Evolutionary conservation across 2,329 filamentous ascomycete species (phyloP), one percentile per base, ranked within the genome.

Genomic region (Pyricularia sp.): DNA sequence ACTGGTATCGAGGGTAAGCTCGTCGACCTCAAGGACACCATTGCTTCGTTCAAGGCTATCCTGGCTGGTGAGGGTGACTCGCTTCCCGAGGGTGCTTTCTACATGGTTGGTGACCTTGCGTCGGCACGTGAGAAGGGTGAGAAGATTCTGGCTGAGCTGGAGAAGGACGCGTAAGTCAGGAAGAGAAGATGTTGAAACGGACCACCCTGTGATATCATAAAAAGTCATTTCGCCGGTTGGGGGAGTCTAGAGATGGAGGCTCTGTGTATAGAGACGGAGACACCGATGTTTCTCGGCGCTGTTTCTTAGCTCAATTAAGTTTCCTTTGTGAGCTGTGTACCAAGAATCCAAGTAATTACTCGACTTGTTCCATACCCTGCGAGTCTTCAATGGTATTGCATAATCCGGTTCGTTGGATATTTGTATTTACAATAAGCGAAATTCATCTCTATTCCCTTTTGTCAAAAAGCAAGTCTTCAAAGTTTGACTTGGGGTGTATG

Each of bases 21-120:
- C 72, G 94, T 99, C 75, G 92, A 97, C 81, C 85, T 99, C 72
- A 97, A 99, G 91, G 92, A 96, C 80, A 99, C 94, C 78, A 97
- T 99, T 76, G 78, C 83, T 76, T 96, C 90, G 67, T 99, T 99
- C 91, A 96, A 97, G 90, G 86, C 90, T 74, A 97, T 97, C 79
- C 88, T 97, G 76, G 85, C 82, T 77, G 94, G 94, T 78, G 93
- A 97, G 83, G 91, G 90, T 84, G 94, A 99, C 78, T 88, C 91
- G 81, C 85, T 99, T 70, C 94, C 94, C 71, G 94, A 97, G 82
- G 88, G 88, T 88, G 88, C 82, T 78, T 83, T 96, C 88, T 97
- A 96, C 89, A 96, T 96, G 93, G 93, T 97, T 78, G 94, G 94
- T 78, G 90, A 96, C 84, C 88, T 97, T 73, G 90, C 90, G 73